Evolutionary conservation across 2,329 filamentous ascomycete species (phyloP), one percentile per base, ranked within the genome.

Genomic region (Botrytis galanthina): DNA sequence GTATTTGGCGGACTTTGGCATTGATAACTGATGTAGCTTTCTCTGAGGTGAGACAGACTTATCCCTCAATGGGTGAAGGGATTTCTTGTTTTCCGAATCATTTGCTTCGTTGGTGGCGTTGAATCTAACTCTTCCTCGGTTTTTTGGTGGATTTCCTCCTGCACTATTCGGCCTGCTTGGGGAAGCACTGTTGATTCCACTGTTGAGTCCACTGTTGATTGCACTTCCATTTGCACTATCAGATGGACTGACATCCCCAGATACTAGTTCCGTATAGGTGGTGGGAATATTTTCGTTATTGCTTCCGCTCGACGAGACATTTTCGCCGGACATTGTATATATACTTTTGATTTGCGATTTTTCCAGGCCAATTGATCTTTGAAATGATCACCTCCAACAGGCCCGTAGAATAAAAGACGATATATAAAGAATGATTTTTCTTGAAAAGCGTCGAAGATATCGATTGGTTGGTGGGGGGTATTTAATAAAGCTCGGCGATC

Each of bases 21-120:
- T 75, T 73, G 35, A 42, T 10, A 76, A 64, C 20, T 76, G 61
- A n/a, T 54, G 48, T 69, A 29, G 8, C 42, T 70, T 22, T 29
- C 70, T 60, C 20, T 57, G 57, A 44, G 74, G 74, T 5, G 76
- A 75, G 5, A 73, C 29, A 14, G 78, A 77, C 72, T 75, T 57
- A 54, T 79, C 76, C 63, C 76, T 78, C 35, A 78, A 66, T 42
- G 77, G 78, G 44, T 77, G 72, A 59, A 69, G 76, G 37, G 75
- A 78, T 37, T 76, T 78, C 37, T 76, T 74, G 71, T 80, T 81
- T 35, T 76, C 70, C 8, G 69, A 70, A 76, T 81, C 80, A 67
- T 79, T 80, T 71, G 77, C 77, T 71, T 80, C 80, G 72, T 78
- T 80, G 37, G 76, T 78, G 64, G 76, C 78, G 70, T 81, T 80